Base-by-base conservation (phyloP, 495 filamentous ascomycete species). In the Penicillium parvum region DNA sequence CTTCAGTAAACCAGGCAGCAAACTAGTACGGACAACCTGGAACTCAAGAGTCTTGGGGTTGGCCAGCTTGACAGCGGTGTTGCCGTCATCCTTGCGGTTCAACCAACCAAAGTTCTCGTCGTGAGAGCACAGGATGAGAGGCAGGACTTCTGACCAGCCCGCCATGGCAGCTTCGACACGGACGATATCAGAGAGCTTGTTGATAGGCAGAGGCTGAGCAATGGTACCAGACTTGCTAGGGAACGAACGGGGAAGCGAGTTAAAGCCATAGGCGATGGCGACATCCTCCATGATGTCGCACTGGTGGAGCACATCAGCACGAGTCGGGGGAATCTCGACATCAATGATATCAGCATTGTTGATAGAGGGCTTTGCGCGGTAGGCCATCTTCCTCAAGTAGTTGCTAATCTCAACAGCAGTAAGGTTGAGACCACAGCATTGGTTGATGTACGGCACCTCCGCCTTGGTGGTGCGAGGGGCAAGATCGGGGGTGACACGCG, bases 271-370 rank as follows among this genome's bases (percentile, higher is more conserved):
- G 12, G 86, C 87, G 45, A 98, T 88, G 12, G 89, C 92, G 12
- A 92, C 81, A 65, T 99, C 92, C 66, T 99, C 92, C 92, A 99
- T 97, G 54, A 99, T 88, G 62, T 99, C 92, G 50, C 86, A 90
- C 63, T 95, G 84, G 65, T 99, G 94, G 14, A 99, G 78, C 15
- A 99, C 84, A 66, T 97, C 92, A 5, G 92, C 90, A 18, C 92
- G 82, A 28, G 88, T 96, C 18, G 89, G 80, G 7, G 92, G 92
- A 28, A 97, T 75, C 22, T 81, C 74, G 16, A 96, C 82, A 43
- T 90, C 81, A 49, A 97, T 76, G 26, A 85, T 59, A 48, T 86
- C 77, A 17, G 71, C 56, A 43, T 84, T 73, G 38, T 74, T 61
- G 15, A 61, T 57, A 0, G 88, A 90, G 12, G 91, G 89, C 37